phyloP scores from a whole-genome alignment of 371 early-diverging fungal genomes.

The Mortierella sp. region DNA sequence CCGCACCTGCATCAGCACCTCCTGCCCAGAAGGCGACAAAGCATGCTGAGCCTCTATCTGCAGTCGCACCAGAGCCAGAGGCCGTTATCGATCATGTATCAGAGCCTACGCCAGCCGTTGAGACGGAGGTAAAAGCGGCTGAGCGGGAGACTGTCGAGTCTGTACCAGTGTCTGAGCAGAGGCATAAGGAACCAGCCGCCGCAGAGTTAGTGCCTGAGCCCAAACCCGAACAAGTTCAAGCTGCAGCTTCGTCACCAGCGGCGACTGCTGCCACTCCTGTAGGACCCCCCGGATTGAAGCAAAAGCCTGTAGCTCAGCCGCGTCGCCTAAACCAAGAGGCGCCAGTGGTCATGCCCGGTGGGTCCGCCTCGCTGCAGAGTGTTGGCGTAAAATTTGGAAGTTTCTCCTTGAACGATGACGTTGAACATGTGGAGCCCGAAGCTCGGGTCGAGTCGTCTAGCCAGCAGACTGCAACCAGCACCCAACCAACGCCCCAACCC shows the following conservation, averaged over 20 bases:
- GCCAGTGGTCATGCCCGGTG: conserved; percentile 87
- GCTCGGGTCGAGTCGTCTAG: neutral
- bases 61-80: conserved; percentile 22
- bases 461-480: neutral
- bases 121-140: conserved; percentile 21
- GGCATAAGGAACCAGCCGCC: neutral
- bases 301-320: conserved; percentile 53
- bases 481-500: conserved; percentile 12
- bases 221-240: conserved; percentile 21
- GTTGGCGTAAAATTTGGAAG: conserved; percentile 88
- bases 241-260: conserved; percentile 3
- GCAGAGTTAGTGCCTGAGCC: conserved; percentile 18
- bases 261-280: conserved; percentile 23
- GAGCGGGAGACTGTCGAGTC: conserved; percentile 30
- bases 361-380: conserved; percentile 68
- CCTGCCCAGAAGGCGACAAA: neutral
- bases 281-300: conserved; percentile 66
- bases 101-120: conserved; percentile 30
- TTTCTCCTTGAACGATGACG: conserved; percentile 69
- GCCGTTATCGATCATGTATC: conserved; percentile 22
- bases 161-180: conserved; percentile 15
- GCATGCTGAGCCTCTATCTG: conserved; percentile 22
- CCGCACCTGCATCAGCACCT: conserved; percentile 33
- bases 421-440: conserved; percentile 30
- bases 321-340: conserved; percentile 85